Evolutionary conservation across 768 basidiomycete species (phyloP), one percentile per base, ranked within the genome.

Genomic region (Gloeophyllum trabeum): DNA sequence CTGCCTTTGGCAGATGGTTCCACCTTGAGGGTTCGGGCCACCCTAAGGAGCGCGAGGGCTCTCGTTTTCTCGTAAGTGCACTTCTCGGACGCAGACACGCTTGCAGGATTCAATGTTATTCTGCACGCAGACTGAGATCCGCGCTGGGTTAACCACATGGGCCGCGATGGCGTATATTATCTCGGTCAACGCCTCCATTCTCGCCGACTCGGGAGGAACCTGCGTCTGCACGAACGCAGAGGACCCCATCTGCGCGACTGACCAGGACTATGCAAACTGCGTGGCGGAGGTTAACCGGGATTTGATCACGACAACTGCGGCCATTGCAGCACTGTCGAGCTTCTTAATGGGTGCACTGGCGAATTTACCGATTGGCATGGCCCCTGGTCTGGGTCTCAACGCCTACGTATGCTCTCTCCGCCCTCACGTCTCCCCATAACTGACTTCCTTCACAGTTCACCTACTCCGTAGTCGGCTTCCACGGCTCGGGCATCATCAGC

Each of bases 81-180:
- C 13, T 19, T 19, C 14, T 38, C 43, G 6, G 21, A 21, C n/a
- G 5, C 13, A 5, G 4, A n/a, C 21, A 4, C 12, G 21, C 4
- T 35, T 13, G 13, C 6, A 12, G 5, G 1, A 4, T 23, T 10
- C 5, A 41, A 36, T n/a, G n/a, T 20, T 14, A n/a, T 7, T 24
- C 13, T 25, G n/a, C 4, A 36, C 13, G 23, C 54, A 85, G 80
- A 84, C 80, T 23, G 84, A 87, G 60, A 63, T 87, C 43, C 81
- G 83, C 43, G 84, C 84, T 18, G 84, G 84, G 24, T 18, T 87
- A 26, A 87, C 84, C 43, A 87, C 84, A 62, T 87, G 82, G 82
- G 82, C 81, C 4, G 78, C 82, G 24, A 89, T 87, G 86, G 80
- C 85, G 16, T 88, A 89, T 61, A 87, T 88, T 46, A 86, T 88